These are phyloP conservation scores for Colletotrichum sp. DNA, from an alignment of 2,329 filamentous ascomycete genomes.

Conservation along the genomic window DNA sequence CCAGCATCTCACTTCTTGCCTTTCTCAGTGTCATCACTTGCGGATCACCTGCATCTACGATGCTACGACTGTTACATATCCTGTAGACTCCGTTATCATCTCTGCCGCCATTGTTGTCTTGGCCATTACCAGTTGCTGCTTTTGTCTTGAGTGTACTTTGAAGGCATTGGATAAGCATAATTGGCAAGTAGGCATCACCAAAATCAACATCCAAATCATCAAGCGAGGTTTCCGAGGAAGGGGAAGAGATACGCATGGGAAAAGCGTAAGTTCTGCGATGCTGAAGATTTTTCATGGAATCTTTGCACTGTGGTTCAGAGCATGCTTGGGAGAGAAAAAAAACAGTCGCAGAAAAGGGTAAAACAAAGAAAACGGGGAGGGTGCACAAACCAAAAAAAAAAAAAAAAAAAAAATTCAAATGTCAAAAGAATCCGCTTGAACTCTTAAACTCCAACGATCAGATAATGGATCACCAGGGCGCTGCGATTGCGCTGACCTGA, in stretches of 20 bases:
- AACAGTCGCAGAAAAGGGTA: neutral
- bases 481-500: neutral
- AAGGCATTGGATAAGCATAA: neutral
- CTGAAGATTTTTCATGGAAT: neutral
- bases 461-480: neutral
- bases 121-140: too few relatives aligned
- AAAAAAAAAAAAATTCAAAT: neutral
- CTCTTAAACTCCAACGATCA: neutral
- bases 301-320: neutral
- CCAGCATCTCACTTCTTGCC: neutral
- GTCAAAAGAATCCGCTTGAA: neutral
- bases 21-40: neutral
- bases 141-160: too few relatives aligned
- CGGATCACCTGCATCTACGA: neutral
- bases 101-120: too few relatives aligned
- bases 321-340: neutral
- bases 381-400: neutral
- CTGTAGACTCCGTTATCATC: neutral
- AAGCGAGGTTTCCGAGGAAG: neutral
- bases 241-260: neutral
- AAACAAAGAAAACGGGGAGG: neutral
- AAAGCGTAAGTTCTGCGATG: neutral
- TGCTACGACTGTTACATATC: accelerated
- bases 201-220: neutral
- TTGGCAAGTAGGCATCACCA: neutral